These are phyloP conservation scores for Russula abietina DNA, from an alignment of 768 basidiomycete species.

Conservation along the genomic window DNA sequence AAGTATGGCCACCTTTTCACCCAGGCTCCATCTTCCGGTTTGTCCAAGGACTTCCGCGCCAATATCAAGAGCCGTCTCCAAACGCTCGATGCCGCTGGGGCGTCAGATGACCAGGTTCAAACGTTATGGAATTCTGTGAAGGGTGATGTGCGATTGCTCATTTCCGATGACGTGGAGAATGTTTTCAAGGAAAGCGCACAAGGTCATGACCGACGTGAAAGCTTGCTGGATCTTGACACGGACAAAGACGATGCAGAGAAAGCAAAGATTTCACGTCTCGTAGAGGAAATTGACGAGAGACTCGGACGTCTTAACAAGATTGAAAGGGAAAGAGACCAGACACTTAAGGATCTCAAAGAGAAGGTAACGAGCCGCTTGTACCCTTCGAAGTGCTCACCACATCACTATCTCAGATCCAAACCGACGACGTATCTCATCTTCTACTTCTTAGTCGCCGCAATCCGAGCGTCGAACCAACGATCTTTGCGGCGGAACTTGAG, in stretches of 20 bases:
- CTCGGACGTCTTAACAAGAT: slow-evolving; percentile 77
- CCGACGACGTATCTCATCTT: slow-evolving; percentile 93
- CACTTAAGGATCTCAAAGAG: slow-evolving; percentile 91
- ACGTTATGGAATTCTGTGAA: slow-evolving; percentile 65
- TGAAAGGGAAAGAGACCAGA: slow-evolving; percentile 74
- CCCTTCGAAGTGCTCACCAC: neutral
- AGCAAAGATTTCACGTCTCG: slow-evolving; percentile 56
- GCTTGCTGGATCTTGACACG: slow-evolving; percentile 69
- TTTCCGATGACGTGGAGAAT: slow-evolving; percentile 55
- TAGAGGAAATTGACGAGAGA: slow-evolving; percentile 72
- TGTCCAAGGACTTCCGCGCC: slow-evolving; percentile 64
- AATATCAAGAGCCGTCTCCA: slow-evolving; percentile 73
- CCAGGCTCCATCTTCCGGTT: slow-evolving; percentile 72
- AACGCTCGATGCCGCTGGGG: slow-evolving; percentile 68
- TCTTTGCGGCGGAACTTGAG: slow-evolving; percentile 91
- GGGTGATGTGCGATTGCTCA: slow-evolving; percentile 57
- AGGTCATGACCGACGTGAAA: slow-evolving; percentile 36
- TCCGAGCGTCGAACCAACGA: slow-evolving; percentile 69
- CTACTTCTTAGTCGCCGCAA: slow-evolving; percentile 87
- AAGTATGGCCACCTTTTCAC: slow-evolving; percentile 85
- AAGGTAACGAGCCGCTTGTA: slow-evolving; percentile 49
- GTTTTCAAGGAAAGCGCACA: slow-evolving; percentile 52
- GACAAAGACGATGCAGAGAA: slow-evolving; percentile 63
- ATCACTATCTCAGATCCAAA: slow-evolving; percentile 61
- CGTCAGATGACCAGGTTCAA: slow-evolving; percentile 72